A percentile compares a stretch with the other conserved stretches of the same genome.
phyloP scores from a whole-genome alignment of 192 early-diverging fungal genomes.

The Lunasporangiospora selenospora region DNA sequence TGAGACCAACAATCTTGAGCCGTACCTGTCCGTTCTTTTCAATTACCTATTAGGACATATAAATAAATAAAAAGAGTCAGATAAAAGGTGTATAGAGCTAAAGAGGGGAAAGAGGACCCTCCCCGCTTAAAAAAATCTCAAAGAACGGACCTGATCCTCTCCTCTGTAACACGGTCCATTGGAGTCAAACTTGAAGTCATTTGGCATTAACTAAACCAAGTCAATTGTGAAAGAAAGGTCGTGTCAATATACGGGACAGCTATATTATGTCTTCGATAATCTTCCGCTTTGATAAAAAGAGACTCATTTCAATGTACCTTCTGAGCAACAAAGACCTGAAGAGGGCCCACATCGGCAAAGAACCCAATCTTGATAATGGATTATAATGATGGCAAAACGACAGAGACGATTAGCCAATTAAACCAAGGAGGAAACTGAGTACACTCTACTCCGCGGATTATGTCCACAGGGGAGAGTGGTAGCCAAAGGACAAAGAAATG shows the following conservation, averaged over 20 bases:
- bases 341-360: conserved; percentile 93
- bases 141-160: conserved; percentile 67
- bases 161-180: conserved; percentile 73
- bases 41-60: conserved; percentile 61
- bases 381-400: background rate
- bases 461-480: too few species aligned
- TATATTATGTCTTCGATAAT: too few species aligned
- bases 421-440: too few species aligned
- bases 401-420: too few species aligned
- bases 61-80: background rate
- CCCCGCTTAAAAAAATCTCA: background rate
- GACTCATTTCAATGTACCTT: conserved; percentile 58
- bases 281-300: conserved; percentile 7
- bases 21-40: conserved; percentile 88
- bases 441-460: too few species aligned
- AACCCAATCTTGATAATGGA: conserved; percentile 78
- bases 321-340: conserved; percentile 89
- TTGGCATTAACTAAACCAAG: conserved; percentile 75
- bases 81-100: background rate
- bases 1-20: conserved; percentile 89
- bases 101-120: conserved; percentile 3
- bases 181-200: conserved; percentile 90
- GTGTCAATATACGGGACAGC: too few species aligned
- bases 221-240: background rate
- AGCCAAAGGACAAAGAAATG: too few species aligned